These are phyloP conservation scores for Coniella vitis DNA, from an alignment of 2,329 filamentous ascomycete genomes.

Conservation along the genomic window DNA sequence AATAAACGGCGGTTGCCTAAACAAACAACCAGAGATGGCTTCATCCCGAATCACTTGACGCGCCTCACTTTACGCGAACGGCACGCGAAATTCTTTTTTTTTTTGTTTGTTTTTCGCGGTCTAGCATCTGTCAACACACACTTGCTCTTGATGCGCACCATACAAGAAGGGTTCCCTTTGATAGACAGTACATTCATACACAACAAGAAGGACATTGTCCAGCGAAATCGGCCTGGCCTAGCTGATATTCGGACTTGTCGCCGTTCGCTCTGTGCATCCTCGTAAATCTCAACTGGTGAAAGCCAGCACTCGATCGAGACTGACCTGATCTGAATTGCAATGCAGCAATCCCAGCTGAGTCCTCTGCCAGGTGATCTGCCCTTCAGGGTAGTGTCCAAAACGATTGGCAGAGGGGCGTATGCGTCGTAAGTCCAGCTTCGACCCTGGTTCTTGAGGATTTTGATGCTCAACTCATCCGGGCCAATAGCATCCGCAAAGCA, in stretches of 20 bases:
- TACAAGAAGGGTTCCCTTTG: too few relatives aligned
- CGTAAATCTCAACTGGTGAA: background rate
- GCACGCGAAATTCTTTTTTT: constrained; percentile 8
- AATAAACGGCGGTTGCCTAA: too few relatives aligned
- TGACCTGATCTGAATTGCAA: constrained; percentile 20
- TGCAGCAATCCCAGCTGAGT: constrained; percentile 78
- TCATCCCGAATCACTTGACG: constrained; percentile 5
- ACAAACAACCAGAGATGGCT: background rate
- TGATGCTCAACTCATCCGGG: constrained; percentile 16
- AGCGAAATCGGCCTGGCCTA: too few relatives aligned
- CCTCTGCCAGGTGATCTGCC: constrained; percentile 79
- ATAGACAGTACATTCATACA: too few relatives aligned
- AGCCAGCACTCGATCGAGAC: background rate
- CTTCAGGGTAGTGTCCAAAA: constrained; percentile 92
- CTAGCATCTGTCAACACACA: too few relatives aligned
- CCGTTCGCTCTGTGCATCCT: background rate
- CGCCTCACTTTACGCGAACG: constrained; percentile 14
- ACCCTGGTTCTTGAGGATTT: constrained; percentile 8
- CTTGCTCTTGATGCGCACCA: too few relatives aligned
- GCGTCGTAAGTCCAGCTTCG: constrained; percentile 62
- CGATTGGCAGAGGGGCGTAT: constrained; percentile 93
- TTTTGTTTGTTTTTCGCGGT: background rate
- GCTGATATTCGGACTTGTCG: too few relatives aligned
- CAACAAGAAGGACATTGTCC: too few relatives aligned
- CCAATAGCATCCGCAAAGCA: constrained; percentile 80